Evolutionary conservation across 441 rosid species (phyloP), one percentile per base, ranked within the genome.

Genomic region (Bruguiera hainesii): DNA sequence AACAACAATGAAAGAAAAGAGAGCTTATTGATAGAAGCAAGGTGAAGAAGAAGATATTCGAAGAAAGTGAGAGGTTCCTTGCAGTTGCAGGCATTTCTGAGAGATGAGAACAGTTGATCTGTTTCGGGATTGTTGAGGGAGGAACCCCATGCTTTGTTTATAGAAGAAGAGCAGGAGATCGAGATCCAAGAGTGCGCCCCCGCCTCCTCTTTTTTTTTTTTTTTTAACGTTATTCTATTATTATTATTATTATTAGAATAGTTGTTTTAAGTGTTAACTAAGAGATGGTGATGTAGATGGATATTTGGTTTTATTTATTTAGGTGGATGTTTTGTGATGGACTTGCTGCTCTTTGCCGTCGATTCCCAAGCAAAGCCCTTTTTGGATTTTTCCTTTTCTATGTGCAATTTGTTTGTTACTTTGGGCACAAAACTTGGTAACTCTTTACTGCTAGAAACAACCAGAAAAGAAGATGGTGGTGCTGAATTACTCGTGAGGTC

Each of bases 111-210:
- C 72, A 70, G 83, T 51, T 76, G 83, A 77, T 75, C 74, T 83
- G 93, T 80, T 73, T 91, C 81, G 98, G 96, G 96, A 91, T 91
- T 88, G 98, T 76, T 71, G 89, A 91, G 87, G 86, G 87, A 15
- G 78, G 79, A 87, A 84, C 82, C 90, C 91, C 88, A 88, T 84
- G 92, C 84, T 87, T 88, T 82, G 90, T 84, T 89, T 89, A 89
- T 84, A 89, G 82, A 75, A 82, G 72, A 79, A 82, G 82, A 75
- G 83, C 82, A 73, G 76, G 72, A 85, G 91, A 81, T 87, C 88
- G 83, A 85, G 94, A 93, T 89, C 95, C 87, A 73, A 80, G 67
- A 72, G 67, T 85, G 70, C 76, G 77, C 26, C 58, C 71, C 73
- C 48, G 23, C 37, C 23, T 1, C 23, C 23, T 0, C 13, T 6